A percentile compares a stretch with the other conserved stretches of the same genome.
These are phyloP conservation scores for Amylostereum chailletii DNA, from an alignment of 1,284 basidiomycete genomes.

Conservation along the genomic window DNA sequence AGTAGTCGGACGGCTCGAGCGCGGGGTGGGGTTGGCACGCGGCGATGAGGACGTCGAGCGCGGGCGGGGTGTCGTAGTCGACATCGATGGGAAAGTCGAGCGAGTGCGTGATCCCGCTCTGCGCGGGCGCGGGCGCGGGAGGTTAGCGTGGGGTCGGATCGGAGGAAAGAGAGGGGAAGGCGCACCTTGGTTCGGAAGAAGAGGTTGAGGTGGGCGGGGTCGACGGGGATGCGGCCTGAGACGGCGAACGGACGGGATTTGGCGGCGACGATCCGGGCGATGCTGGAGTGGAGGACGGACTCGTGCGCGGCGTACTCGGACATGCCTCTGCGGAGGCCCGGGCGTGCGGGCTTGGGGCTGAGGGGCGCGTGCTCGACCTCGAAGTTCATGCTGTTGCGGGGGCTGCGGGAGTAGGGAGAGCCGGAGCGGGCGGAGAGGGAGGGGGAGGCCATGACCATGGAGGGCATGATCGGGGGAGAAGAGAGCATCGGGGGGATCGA, in stretches of 20 bases:
- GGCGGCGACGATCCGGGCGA: slow-evolving; percentile 46
- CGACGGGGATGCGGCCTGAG: slow-evolving; percentile 62
- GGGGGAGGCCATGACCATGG: too few relatives aligned
- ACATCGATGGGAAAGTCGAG: slow-evolving; percentile 75
- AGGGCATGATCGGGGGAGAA: too few relatives aligned
- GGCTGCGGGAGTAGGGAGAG: neutral
- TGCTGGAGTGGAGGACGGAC: slow-evolving; percentile 42
- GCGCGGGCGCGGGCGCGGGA: slow-evolving; percentile 5
- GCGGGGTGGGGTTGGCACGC: slow-evolving; percentile 61
- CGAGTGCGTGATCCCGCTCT: slow-evolving; percentile 74
- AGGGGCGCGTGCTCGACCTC: slow-evolving; percentile 49
- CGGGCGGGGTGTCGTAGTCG: slow-evolving; percentile 63
- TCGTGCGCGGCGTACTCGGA: slow-evolving; percentile 43
- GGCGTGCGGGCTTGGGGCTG: slow-evolving; percentile 16
- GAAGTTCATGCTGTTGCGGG: slow-evolving; percentile 23
- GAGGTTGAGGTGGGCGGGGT: slow-evolving; percentile 55
- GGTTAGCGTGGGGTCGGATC: slow-evolving; percentile 2
- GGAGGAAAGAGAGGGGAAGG: slow-evolving; percentile 6
- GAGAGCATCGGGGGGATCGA: too few relatives aligned
- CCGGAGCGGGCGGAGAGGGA: too few relatives aligned
- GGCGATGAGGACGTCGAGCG: slow-evolving; percentile 70
- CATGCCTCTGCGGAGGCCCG: slow-evolving; percentile 18
- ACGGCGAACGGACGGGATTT: slow-evolving; percentile 59
- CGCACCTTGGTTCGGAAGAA: slow-evolving; percentile 74
- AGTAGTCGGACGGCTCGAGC: slow-evolving; percentile 40